Evolutionary conservation across 192 early-diverging fungal species (phyloP), one percentile per base, ranked within the genome.

Genomic region (Linnemannia zychae): DNA sequence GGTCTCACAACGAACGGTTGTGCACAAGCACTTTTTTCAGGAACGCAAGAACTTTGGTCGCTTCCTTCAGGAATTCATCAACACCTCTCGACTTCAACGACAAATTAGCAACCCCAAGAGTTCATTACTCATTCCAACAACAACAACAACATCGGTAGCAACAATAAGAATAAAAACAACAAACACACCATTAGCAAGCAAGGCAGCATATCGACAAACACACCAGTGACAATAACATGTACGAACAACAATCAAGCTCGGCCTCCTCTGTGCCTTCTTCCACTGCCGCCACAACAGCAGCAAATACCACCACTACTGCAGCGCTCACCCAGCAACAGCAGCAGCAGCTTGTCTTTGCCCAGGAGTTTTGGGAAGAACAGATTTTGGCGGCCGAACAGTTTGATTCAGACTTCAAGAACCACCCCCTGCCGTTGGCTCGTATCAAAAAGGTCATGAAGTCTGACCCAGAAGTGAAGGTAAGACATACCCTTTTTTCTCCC

Each of bases 401-500:
- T 67, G 84, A 93, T 72, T 93, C 94, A 44, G 98, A 99, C 88
- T 99, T 97, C 90, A 97, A 97, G 88, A 93, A 93, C 75, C 97
- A 99, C 80, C 91, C 94, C 73, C 78, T 99, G 82, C 98, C 98
- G 38, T 87, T 99, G 67, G 98, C 98, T n/a, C 88, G 98, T 71
- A 98, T 99, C 83, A 99, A 99, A 81, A 98, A 98, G 86, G 97
- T 98, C 63, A 99, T 99, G 98, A 99, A 99, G 89, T 93, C 95
- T 28, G 98, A 99, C 82, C 96, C 96, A 57, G 97, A 99, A 77
- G 97, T 97, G 38, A 97, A 97, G 91, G 94, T 95, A 88, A 84
- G 75, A 71, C 50, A 24, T 36, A n/a, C n/a, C 48, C 3, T 11
- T 11, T 63, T 22, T 31, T 63, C 28, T 31, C 31, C 11, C 24